Evolutionary conservation across 495 filamentous ascomycete genomes (phyloP), one percentile per base, ranked within the genome.

Genomic region (Cladorrhinum samala): DNA sequence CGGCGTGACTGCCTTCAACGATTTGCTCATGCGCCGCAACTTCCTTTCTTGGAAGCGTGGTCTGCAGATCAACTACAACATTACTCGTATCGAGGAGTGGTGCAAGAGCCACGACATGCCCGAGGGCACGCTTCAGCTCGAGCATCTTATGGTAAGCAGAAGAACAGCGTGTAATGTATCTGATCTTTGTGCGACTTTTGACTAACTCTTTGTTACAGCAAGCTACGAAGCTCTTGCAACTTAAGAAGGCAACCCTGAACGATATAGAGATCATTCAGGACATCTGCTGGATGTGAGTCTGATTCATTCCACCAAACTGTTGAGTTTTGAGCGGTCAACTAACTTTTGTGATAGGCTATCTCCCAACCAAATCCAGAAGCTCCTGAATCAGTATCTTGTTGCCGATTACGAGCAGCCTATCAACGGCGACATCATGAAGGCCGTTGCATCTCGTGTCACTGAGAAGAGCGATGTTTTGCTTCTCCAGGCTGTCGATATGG

Each of bases 101-200:
- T 99, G 94, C 72, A 99, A 99, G 81, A 95, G 91, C 64, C 94
- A 99, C 69, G 94, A 97, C 62, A 96, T 99, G 91, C 94, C 94
- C 5, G 92, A 97, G 72, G 94, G 94, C 27, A 97, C 91, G 43
- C 77, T 99, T 50, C 90, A 97, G 72, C 81, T 99, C 43, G 94
- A 99, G 77, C 94, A 99, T 78, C 78, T 99, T 52, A 99, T 97
- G 94, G 85, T 87, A 76, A 69, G 72, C 65, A 19, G 11, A 8
- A 5, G 17, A 2, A 8, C 20, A 9, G n/a, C 25, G 9, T 9
- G 1, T 23, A 13, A 11, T 21, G 11, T 11, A 20, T 5, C 9
- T n/a, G 1, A 20, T 17, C 46, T 6, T n/a, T 21, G 17, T 19
- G 36, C 17, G 16, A 13, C 5, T 41, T 41, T 33, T 23, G 5